These are phyloP conservation scores for Clavispora phyllophila DNA, from an alignment of 805 yeast species.

Conservation along the genomic window DNA sequence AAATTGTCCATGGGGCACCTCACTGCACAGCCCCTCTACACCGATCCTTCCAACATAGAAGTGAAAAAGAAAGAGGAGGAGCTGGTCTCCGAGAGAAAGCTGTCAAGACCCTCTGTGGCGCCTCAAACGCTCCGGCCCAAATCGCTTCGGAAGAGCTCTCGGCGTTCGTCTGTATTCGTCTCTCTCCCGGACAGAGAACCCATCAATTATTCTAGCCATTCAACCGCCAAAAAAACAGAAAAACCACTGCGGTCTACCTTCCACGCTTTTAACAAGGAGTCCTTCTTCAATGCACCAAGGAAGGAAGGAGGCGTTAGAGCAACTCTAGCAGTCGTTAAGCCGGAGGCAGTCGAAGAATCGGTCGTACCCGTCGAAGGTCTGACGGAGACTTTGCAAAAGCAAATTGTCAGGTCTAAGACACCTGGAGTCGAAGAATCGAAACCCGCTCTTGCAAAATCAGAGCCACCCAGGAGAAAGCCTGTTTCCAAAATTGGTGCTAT, in stretches of 20 bases:
- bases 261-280: neutral
- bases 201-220: slow-evolving; percentile 12
- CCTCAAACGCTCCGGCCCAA: neutral
- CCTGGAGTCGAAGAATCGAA: no score
- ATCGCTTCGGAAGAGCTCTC: slow-evolving; percentile 20
- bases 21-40: neutral
- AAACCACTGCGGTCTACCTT: neutral
- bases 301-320: no score
- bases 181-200: slow-evolving; percentile 38
- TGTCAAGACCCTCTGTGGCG: neutral
- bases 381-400: no score
- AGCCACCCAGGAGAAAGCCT: neutral
- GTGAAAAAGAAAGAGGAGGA: neutral
- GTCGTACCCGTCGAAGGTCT: no score
- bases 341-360: neutral
- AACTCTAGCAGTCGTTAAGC: no score
- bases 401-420: no score
- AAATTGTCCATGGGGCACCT: slow-evolving; percentile 16
- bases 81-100: neutral
- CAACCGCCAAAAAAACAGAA: neutral
- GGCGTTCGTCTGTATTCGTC: slow-evolving; percentile 30
- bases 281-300: neutral
- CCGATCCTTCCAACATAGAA: neutral
- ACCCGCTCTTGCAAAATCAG: no score
- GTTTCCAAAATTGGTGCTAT: neutral